These are phyloP conservation scores for Kuraishia floccosa DNA, from an alignment of 805 yeast genomes.

Conservation along the genomic window DNA sequence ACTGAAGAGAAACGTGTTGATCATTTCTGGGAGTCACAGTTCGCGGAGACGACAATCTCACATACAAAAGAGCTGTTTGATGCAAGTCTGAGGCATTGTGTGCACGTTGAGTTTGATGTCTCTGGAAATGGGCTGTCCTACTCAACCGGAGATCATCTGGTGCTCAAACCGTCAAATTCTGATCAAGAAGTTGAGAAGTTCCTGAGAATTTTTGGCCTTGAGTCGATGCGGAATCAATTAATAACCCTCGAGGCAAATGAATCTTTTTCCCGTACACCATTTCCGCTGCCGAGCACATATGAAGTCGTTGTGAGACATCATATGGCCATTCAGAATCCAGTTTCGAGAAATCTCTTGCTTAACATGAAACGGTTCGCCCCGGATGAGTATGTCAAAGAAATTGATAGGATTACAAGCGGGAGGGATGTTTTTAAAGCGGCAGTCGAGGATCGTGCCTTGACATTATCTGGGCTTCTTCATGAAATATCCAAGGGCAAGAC, in stretches of 20 bases:
- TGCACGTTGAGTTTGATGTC: constrained; percentile 84
- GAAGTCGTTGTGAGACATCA: constrained; percentile 82
- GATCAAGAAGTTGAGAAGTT: constrained; percentile 63
- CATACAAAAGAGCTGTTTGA: constrained; percentile 61
- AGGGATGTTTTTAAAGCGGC: constrained; percentile 57
- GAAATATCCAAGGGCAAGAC: constrained; percentile 46
- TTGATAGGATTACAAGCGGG: constrained; percentile 47
- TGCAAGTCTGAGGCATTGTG: constrained; percentile 58
- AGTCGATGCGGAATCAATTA: constrained; percentile 37
- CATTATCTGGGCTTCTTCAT: constrained; percentile 66
- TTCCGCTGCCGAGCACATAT: constrained; percentile 80
- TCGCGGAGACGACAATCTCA: constrained; percentile 28
- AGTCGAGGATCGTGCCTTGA: constrained; percentile 49
- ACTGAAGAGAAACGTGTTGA: constrained; percentile 23
- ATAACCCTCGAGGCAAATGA: constrained; percentile 63
- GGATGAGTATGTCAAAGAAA: constrained; percentile 37
- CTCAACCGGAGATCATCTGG: constrained; percentile 93
- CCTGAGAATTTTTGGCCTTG: constrained; percentile 49
- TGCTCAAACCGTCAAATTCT: constrained; percentile 91
- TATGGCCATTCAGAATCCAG: constrained; percentile 85
- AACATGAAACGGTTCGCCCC: constrained; percentile 84
- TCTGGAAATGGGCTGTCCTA: constrained; percentile 66
- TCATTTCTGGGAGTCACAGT: constrained; percentile 58
- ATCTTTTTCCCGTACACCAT: constrained; percentile 40
- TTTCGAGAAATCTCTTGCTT: constrained; percentile 77